A percentile compares a stretch with the other conserved stretches of the same genome.
phyloP scores from a whole-genome alignment of 306 rosid genomes.

The Dalbergia cultrata region DNA sequence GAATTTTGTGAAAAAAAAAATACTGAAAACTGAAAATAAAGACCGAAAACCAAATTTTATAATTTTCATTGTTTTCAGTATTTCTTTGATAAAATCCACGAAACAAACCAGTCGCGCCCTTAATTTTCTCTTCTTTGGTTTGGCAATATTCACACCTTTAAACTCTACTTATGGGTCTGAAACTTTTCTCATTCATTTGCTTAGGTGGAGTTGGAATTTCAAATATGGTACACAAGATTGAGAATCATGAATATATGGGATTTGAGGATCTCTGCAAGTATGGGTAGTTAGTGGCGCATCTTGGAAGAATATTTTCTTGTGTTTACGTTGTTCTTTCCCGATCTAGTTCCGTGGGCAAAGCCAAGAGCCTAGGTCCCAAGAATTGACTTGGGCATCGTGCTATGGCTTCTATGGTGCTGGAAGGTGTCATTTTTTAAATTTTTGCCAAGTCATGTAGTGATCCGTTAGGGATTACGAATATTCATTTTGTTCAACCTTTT shows the following conservation, averaged over 20 bases:
- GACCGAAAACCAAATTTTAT: too few species aligned
- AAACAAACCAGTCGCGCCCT: too few species aligned
- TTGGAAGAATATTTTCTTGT: conserved; percentile 36
- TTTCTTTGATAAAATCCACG: too few species aligned
- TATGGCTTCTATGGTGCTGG: neutral
- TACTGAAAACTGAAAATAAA: too few species aligned
- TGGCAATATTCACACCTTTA: neutral
- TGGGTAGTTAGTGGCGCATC: conserved; percentile 37
- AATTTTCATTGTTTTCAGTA: too few species aligned
- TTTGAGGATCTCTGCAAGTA: conserved; percentile 87
- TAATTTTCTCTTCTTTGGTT: neutral
- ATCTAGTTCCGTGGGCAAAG: neutral
- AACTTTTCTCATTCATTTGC: conserved; percentile 19
- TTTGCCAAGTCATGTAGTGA: conserved; percentile 31
- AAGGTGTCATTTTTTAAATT: conserved; percentile 8
- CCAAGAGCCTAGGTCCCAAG: conserved; percentile 4
- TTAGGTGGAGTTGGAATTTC: conserved; percentile 90
- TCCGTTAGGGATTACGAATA: conserved; percentile 34
- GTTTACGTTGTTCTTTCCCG: neutral
- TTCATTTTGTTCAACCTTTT: neutral
- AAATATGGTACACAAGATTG: conserved; percentile 65
- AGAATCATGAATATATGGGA: conserved; percentile 79
- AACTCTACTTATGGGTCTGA: neutral
- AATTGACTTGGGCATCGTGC: conserved; percentile 27
- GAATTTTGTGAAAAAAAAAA: too few species aligned